Conservation (phyloP, 2,329 filamentous ascomycete genomes). For the Cladophialophora exuberans region DNA sequence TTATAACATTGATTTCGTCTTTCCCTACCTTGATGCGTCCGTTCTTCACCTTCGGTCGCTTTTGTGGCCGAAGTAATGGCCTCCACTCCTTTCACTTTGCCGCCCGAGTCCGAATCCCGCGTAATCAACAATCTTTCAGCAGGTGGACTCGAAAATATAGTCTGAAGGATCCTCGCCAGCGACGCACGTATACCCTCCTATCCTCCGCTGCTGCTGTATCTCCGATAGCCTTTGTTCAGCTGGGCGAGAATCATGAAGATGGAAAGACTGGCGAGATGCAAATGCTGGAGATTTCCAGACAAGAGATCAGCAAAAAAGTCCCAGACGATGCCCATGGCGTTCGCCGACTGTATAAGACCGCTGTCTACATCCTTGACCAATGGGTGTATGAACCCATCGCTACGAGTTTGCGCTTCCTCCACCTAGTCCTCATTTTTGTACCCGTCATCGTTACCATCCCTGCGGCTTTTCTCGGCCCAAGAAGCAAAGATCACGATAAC, state of each 20-base stretch:
- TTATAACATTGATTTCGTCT: background rate
- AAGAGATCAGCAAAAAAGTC: conserved; percentile 74
- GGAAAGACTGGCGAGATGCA: conserved; percentile 75
- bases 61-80: conserved; percentile 49
- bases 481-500: conserved; percentile 66
- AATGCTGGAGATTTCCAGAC: conserved; percentile 81
- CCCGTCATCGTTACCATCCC: conserved; percentile 84
- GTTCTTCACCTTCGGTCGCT: conserved; percentile 53
- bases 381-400: conserved; percentile 73
- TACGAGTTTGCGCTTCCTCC: conserved; percentile 84
- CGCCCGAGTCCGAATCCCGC: conserved; percentile 34
- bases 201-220: conserved; percentile 54
- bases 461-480: conserved; percentile 74
- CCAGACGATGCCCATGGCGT: conserved; percentile 65
- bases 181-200: conserved; percentile 36
- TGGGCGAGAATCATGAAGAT: conserved; percentile 54
- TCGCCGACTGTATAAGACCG: conserved; percentile 58
- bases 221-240: conserved; percentile 62
- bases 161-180: conserved; percentile 34
- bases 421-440: conserved; percentile 85
- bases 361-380: conserved; percentile 69
- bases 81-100: conserved; percentile 23
- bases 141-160: conserved; percentile 32
- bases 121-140: conserved; percentile 29
- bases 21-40: conserved; percentile 48